Conservation (phyloP, 1,139 yeast species). For the Suhomyces chickasaworum region DNA sequence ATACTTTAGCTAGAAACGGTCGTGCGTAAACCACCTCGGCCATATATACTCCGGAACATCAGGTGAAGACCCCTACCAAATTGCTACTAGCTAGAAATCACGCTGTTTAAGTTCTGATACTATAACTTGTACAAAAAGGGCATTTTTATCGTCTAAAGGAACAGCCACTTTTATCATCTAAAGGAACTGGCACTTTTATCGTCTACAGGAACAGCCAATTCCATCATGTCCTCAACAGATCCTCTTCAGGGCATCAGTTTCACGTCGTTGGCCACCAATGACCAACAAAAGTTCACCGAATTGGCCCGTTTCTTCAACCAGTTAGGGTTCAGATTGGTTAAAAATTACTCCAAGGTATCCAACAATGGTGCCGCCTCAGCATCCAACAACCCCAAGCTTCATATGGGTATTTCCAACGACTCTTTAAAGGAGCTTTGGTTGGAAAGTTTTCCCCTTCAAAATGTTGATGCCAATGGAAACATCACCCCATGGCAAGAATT, state of each 20-base stretch:
- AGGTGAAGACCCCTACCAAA: slow-evolving; percentile 8
- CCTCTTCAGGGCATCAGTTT: slow-evolving; percentile 29
- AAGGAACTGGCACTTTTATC: neutral
- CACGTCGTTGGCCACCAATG: slow-evolving; percentile 61
- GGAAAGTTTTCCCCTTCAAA: slow-evolving; percentile 64
- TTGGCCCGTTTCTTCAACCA: slow-evolving; percentile 54
- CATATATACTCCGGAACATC: slow-evolving; percentile 12
- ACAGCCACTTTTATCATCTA: slow-evolving; percentile 2
- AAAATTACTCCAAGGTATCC: slow-evolving; percentile 53
- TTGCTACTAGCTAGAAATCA: slow-evolving; percentile 1
- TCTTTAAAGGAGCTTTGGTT: slow-evolving; percentile 72
- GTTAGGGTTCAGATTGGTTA: slow-evolving; percentile 61
- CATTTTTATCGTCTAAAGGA: neutral
- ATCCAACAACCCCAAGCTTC: slow-evolving; percentile 31
- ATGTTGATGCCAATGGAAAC: slow-evolving; percentile 46
- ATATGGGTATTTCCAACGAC: slow-evolving; percentile 61
- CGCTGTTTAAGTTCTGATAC: neutral
- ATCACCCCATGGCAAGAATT: slow-evolving; percentile 62
- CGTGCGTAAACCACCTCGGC: slow-evolving; percentile 12
- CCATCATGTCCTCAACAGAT: slow-evolving; percentile 12
- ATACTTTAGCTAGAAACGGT: neutral
- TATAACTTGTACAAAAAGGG: neutral
- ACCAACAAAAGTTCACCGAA: slow-evolving; percentile 45
- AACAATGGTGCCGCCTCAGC: slow-evolving; percentile 42
- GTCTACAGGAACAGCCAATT: neutral